Conservation (phyloP, 2,329 filamentous ascomycete species). For the Pseudocercospora musae region DNA sequence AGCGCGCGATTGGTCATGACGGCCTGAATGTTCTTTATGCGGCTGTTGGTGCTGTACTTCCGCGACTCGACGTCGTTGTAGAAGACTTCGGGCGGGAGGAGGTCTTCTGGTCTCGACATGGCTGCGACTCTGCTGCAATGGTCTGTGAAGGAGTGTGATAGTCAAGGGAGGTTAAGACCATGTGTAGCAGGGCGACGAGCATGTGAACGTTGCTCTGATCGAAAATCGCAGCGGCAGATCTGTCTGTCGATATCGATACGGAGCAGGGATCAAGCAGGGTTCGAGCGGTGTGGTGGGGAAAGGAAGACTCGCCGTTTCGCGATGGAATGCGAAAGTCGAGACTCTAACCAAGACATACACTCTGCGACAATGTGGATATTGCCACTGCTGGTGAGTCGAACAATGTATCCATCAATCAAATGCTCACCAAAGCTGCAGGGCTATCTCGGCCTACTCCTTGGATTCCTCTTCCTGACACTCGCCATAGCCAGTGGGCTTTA, state of each 20-base stretch:
- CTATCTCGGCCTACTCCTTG: constrained; percentile 79
- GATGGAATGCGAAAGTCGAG: background rate
- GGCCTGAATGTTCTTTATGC: constrained; percentile 92
- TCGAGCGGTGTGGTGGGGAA: background rate
- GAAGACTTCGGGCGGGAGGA: constrained; percentile 90
- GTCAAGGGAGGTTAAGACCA: background rate
- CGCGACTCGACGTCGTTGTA: constrained; percentile 94
- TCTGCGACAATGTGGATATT: constrained; percentile 80
- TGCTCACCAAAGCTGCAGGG: constrained; percentile 46
- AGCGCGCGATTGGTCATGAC: constrained; percentile 92
- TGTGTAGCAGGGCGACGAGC: background rate
- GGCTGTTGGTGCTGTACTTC: constrained; percentile 95
- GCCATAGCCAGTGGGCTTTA: constrained; percentile 98
- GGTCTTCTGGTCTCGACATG: constrained; percentile 98
- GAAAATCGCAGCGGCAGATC: background rate
- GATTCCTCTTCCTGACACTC: constrained; percentile 90
- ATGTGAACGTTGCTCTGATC: background rate
- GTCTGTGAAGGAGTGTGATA: background rate
- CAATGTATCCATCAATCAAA: constrained; percentile 1
- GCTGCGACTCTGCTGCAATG: constrained; percentile 31
- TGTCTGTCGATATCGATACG: constrained; percentile 1
- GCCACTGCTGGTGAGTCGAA: constrained; percentile 60
- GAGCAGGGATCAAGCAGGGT: background rate
- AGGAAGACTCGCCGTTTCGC: background rate
- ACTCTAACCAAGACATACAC: background rate